Evolutionary conservation across 2,329 filamentous ascomycete species (phyloP), one percentile per base, ranked within the genome.

Genomic region (Cladosporium sp.): DNA sequence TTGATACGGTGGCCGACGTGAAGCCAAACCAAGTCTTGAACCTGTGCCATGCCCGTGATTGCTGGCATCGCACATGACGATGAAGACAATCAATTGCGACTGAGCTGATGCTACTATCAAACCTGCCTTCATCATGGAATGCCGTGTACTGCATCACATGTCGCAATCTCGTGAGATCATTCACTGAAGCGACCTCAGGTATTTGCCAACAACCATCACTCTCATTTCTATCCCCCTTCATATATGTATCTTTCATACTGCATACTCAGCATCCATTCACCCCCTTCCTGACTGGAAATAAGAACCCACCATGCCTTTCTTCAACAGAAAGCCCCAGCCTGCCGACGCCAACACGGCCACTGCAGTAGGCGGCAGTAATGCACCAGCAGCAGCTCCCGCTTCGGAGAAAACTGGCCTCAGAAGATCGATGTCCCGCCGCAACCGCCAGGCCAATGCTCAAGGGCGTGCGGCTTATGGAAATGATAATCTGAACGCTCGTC

Each of bases 401-500:
- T 22, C 40, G 13, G 62, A 66, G 56, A 68, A 62, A 43, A 51
- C 57, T 3, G 62, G 59, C 22, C 44, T 40, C 9, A 42, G 19
- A 24, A 40, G 37, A 17, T 60, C 65, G 42, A 64, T 68, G 47
- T 56, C 53, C 38, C 52, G 54, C 5, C 54, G 51, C 30, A 57
- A 60, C 27, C 32, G 13, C 2, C 51, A 58, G 19, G 52, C 48
- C 4, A 19, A 27, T 12, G 11, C 27, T 11, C 18, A 49, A 36
- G 37, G 50, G 20, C 41, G 27, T 19, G 39, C 30, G 13, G 29
- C 42, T 8, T 29, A 47, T 13, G 43, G 60, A 34, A 56, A 56
- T 27, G 60, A 56, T 56, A 63, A 70, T 49, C 79, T 81, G 74
- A 70, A 71, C 1, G 69, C 63, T 2, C 71, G 77, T 9, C 84